These are phyloP conservation scores for Hymenoscyphus linearis DNA, from an alignment of 2,329 filamentous ascomycete genomes.

Conservation along the genomic window DNA sequence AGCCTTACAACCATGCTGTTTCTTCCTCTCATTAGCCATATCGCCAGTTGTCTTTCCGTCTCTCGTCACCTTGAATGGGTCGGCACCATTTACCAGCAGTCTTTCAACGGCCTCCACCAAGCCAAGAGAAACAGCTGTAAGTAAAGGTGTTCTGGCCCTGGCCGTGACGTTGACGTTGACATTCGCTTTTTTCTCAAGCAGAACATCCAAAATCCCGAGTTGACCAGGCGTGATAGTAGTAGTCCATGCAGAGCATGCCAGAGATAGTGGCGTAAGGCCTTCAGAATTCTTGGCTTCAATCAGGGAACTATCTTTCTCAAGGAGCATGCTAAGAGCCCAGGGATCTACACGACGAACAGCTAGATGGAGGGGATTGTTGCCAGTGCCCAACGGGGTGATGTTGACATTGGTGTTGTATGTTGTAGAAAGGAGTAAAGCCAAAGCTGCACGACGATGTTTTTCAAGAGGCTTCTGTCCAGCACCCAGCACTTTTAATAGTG, in stretches of 20 bases:
- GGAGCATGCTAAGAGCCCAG: slow-evolving; percentile 12
- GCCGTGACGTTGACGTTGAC: slow-evolving; percentile 5
- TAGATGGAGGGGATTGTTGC: slow-evolving; percentile 14
- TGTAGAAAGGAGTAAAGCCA: slow-evolving; percentile 11
- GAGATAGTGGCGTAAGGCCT: slow-evolving; percentile 8
- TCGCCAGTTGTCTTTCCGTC: slow-evolving; percentile 7
- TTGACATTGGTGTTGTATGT: slow-evolving; percentile 5
- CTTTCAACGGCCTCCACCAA: slow-evolving; percentile 11
- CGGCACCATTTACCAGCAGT: slow-evolving; percentile 6
- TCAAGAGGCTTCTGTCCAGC: slow-evolving; percentile 4
- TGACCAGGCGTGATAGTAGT: slow-evolving; percentile 10
- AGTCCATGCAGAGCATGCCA: background rate
- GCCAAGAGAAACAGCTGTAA: slow-evolving; percentile 6
- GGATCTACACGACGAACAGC: slow-evolving; percentile 11
- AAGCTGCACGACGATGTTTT: slow-evolving; percentile 9
- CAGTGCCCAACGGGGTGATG: slow-evolving; percentile 8
- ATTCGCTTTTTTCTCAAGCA: slow-evolving; percentile 12
- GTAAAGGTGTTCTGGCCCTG: slow-evolving; percentile 5
- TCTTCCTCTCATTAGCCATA: slow-evolving; percentile 1
- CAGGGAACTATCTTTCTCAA: slow-evolving; percentile 8
- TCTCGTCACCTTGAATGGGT: background rate
- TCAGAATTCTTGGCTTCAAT: slow-evolving; percentile 8
- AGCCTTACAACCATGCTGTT: slow-evolving; percentile 1
- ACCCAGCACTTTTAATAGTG: slow-evolving; percentile 8
- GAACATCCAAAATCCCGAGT: slow-evolving; percentile 10